Evolutionary conservation across 345 rosid species (phyloP), one percentile per base, ranked within the genome.

Genomic region (Mallotus nudiflorus): DNA sequence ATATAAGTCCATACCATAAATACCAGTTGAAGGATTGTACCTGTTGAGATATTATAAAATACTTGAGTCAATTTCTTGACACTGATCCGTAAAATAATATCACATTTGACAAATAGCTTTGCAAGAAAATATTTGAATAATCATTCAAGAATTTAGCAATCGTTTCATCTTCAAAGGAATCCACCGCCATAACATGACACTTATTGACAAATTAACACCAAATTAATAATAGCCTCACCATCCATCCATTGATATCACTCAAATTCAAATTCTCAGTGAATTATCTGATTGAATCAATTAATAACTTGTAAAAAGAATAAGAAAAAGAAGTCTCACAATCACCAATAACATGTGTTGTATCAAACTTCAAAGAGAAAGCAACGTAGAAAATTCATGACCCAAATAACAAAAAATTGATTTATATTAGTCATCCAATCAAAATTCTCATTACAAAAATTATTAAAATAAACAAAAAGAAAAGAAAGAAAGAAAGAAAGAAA

Each of bases 281-380:
- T 9, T 9, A 39, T n/a, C n/a, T 39, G 9, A 39, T 39, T 39
- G 4, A 39, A 39, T 39, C 42, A 39, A 39, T 39, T 39, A 4
- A 4, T 39, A 39, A 39, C 9, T 80, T n/a, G 18, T 75, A 59
- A 57, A n/a, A 20, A 20, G 14, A 39, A 51, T 50, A n/a, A n/a
- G n/a, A n/a, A n/a, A n/a, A n/a, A n/a, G n/a, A n/a, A n/a, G n/a
- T n/a, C n/a, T n/a, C n/a, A n/a, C n/a, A n/a, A 90, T 93, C 82
- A 94, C 97, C 98, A 94, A 80, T 94, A 97, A 75, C 97, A 91
- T 35, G 97, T 94, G 85, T 95, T 91, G 89, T 91, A 94, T 78
- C 98, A 96, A 79, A 94, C 97, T 94, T 91, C 79, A 72, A 80
- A 78, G 54, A 71, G 66, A 73, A 75, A 76, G 35, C 71, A 72